phyloP scores from a whole-genome alignment of 1,139 yeast genomes.

The Yamadazyma diospyri region DNA sequence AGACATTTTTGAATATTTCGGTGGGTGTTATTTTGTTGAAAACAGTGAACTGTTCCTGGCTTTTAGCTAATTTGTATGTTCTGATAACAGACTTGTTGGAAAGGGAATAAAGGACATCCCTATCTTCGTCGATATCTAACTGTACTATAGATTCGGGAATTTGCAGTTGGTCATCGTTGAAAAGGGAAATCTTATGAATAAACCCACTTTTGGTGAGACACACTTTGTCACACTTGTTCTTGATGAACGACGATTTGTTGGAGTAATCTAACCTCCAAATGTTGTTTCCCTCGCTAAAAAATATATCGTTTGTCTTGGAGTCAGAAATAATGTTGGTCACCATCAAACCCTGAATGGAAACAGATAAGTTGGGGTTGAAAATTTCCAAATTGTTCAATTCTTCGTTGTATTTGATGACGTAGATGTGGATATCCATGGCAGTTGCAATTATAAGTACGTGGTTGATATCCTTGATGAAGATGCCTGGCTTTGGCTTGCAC shows the following conservation, averaged over 20 bases:
- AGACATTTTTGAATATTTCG: slow-evolving; percentile 54
- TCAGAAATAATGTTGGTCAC: slow-evolving; percentile 62
- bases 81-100: slow-evolving; percentile 82
- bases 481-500: slow-evolving; percentile 74
- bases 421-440: slow-evolving; percentile 70
- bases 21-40: slow-evolving; percentile 42
- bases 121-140: slow-evolving; percentile 69
- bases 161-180: slow-evolving; percentile 26
- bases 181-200: slow-evolving; percentile 15
- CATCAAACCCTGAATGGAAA: slow-evolving; percentile 74
- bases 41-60: slow-evolving; percentile 35
- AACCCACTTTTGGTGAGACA: slow-evolving; percentile 73
- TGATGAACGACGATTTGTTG: slow-evolving; percentile 85
- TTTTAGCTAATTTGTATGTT: slow-evolving; percentile 57
- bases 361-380: slow-evolving; percentile 79
- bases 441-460: slow-evolving; percentile 77
- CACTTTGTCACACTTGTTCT: slow-evolving; percentile 75
- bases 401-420: slow-evolving; percentile 62
- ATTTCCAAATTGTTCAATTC: slow-evolving; percentile 58
- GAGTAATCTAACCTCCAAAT: slow-evolving; percentile 88
- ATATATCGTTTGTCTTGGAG: slow-evolving; percentile 70
- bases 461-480: slow-evolving; percentile 75
- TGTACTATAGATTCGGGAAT: slow-evolving; percentile 59
- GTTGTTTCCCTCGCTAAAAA: slow-evolving; percentile 75
- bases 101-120: slow-evolving; percentile 75